Percentiles rank a stretch among this genome's conserved stretches.
These are phyloP conservation scores for Eucalyptus tenuipes DNA, from an alignment of 345 rosid genomes.

Conservation along the genomic window DNA sequence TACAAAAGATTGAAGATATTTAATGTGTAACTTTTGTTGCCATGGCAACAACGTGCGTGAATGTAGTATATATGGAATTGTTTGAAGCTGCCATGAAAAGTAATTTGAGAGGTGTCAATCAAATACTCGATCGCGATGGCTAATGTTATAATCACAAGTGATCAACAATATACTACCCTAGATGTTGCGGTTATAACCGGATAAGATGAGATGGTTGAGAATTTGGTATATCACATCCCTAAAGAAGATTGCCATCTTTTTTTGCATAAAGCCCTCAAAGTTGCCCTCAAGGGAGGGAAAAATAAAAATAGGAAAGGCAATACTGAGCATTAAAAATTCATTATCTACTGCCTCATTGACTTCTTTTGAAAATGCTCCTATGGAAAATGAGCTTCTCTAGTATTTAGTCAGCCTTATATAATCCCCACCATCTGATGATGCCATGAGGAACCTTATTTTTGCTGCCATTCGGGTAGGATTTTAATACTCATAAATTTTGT, in stretches of 20 bases:
- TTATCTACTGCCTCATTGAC: too few relatives aligned
- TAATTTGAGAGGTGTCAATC: background rate
- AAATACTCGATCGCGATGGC: background rate
- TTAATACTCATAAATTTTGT: background rate
- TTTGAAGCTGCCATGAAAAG: background rate
- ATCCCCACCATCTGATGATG: background rate
- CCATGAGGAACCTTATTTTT: background rate
- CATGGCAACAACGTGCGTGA: too few relatives aligned
- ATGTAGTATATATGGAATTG: too few relatives aligned
- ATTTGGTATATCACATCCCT: too few relatives aligned
- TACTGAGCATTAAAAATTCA: too few relatives aligned
- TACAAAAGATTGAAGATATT: background rate
- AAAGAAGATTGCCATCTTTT: too few relatives aligned
- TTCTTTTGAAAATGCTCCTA: background rate
- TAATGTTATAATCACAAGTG: background rate
- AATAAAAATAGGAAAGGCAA: background rate
- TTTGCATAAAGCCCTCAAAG: too few relatives aligned
- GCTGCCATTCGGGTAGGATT: background rate
- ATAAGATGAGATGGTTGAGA: too few relatives aligned
- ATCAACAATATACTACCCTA: background rate
- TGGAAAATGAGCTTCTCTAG: too few relatives aligned
- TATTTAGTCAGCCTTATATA: background rate
- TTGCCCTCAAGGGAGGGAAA: background rate
- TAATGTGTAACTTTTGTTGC: too few relatives aligned
- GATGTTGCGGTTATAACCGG: accelerated